Base-by-base conservation (phyloP, 2,329 filamentous ascomycete species). In the Pseudogymnoascus sp. region DNA sequence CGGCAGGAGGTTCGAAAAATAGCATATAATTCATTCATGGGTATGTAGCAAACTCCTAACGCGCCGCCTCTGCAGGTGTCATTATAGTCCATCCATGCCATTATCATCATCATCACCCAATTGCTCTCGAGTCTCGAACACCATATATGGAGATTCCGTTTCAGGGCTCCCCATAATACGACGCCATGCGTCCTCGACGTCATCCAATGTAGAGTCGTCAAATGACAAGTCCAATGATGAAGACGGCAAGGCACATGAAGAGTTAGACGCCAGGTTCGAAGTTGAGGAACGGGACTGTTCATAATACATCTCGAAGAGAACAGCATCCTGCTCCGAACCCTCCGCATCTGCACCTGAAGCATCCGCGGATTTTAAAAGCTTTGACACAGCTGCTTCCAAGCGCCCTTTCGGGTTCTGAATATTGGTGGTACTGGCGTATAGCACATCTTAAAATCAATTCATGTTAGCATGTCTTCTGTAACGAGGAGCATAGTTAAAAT, bases 51-150 rank as follows among this genome's bases (percentile, higher is more conserved):
- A 56, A 56, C 28, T 56, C 50, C 50, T 56, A 56, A 56, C 1
- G 50, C 50, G 28, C 50, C 50, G 28, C 28, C 28, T 56, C 50
- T 56, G 10, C 28, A 36, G 28, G 12, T 56, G 50, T 21, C 50
- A 56, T 34, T 56, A 56, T 56, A 56, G 28, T 18, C 50, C 28
- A 56, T 56, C 50, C 50, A 56, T 56, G 50, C 59, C 82, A 59
- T 78, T 74, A 62, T 84, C 81, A 38, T 85, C 82, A 63, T 89
- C 85, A 34, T 83, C 83, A 64, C 76, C 78, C 28, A 78, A 78
- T 12, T 80, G 82, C 71, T 92, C 87, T 23, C 91, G 82, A 65
- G 95, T 89, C 59, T 88, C 83, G 73, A 96, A 96, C 18, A 82
- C 79, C 83, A 97, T 87, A 70, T 95, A 97, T 75, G 25, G 66